phyloP scores from a whole-genome alignment of 2,329 filamentous ascomycete species.

The Sclerotinia subarctica region DNA sequence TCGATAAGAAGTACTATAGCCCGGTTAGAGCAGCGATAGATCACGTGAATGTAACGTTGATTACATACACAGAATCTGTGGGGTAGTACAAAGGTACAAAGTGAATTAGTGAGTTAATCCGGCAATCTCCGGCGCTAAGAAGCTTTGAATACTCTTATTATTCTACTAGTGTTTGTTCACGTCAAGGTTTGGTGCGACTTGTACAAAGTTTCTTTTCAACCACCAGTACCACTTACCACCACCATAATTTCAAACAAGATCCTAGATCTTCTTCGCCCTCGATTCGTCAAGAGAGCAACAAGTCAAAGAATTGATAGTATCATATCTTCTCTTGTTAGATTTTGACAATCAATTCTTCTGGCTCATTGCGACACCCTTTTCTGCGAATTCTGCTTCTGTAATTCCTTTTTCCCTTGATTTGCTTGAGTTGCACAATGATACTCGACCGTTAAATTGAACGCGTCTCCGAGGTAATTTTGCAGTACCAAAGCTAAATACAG shows the following conservation, averaged over 20 bases:
- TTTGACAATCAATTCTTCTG: conserved; percentile 6
- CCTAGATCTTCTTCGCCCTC: not conserved
- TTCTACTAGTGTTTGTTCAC: not conserved
- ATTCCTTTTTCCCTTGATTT: conserved; percentile 24
- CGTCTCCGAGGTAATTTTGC: conserved; percentile 23
- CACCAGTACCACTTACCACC: not conserved
- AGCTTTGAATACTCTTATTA: not conserved
- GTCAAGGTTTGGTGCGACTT: not conserved
- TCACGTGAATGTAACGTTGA: not conserved
- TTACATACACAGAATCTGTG: no score
- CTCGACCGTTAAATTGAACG: conserved; percentile 28
- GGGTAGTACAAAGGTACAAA: no score
- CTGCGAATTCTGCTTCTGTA: not conserved
- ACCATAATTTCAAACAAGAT: not conserved
- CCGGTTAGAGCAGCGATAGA: not conserved
- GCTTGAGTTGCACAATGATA: conserved; percentile 30
- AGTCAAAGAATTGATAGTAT: conserved; percentile 17
- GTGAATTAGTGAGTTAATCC: no score
- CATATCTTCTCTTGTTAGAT: conserved; percentile 3
- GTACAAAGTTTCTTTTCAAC: conserved; percentile 6
- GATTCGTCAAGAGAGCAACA: not conserved
- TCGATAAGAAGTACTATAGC: not conserved
- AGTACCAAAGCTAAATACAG: conserved; percentile 13
- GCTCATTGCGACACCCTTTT: not conserved
- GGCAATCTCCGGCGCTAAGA: conserved; percentile 1